A percentile compares a stretch with the other conserved stretches of the same genome.
Conservation (phyloP, 2,329 filamentous ascomycete genomes). For the Didymella sp. region DNA sequence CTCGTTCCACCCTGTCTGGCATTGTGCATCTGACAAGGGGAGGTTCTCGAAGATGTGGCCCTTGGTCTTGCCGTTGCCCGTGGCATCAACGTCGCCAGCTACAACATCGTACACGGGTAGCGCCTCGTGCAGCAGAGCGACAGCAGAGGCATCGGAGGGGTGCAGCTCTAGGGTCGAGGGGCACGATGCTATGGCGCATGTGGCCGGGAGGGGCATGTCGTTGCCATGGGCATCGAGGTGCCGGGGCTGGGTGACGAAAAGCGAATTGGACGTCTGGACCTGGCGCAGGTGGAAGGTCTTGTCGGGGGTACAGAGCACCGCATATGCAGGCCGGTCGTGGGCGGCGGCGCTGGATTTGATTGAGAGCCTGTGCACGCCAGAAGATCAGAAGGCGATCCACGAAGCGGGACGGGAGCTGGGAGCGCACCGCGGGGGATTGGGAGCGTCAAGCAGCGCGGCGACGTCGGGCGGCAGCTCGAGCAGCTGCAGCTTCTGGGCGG, state of each 20-base stretch:
- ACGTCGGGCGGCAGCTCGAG: constrained; percentile 67
- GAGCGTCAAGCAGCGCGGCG: constrained; percentile 59
- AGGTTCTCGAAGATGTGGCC: constrained; percentile 56
- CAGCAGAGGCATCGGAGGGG: constrained; percentile 45
- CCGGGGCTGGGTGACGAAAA: constrained; percentile 60
- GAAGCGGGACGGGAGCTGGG: constrained; percentile 28
- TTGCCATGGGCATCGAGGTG: constrained; percentile 48
- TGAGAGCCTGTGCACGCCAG: constrained; percentile 39
- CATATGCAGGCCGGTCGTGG: constrained; percentile 52
- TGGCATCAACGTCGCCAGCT: constrained; percentile 37
- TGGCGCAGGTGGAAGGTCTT: constrained; percentile 67
- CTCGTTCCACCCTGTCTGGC: constrained; percentile 58
- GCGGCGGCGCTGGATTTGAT: constrained; percentile 44
- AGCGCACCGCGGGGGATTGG: constrained; percentile 54
- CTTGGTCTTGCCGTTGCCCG: constrained; percentile 44
- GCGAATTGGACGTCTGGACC: constrained; percentile 70
- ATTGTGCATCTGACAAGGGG: constrained; percentile 61
- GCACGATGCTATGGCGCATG: constrained; percentile 55
- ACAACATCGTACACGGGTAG: constrained; percentile 51
- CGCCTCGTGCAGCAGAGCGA: constrained; percentile 44
- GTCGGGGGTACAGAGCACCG: constrained; percentile 65
- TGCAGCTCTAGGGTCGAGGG: constrained; percentile 54
- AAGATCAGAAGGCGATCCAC: constrained; percentile 32
- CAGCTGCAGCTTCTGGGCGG: constrained; percentile 63
- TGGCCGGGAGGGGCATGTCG: constrained; percentile 42